Evolutionary conservation across 179 eudicot genomes (phyloP).

Genomic region (Spergularia azorica): DNA sequence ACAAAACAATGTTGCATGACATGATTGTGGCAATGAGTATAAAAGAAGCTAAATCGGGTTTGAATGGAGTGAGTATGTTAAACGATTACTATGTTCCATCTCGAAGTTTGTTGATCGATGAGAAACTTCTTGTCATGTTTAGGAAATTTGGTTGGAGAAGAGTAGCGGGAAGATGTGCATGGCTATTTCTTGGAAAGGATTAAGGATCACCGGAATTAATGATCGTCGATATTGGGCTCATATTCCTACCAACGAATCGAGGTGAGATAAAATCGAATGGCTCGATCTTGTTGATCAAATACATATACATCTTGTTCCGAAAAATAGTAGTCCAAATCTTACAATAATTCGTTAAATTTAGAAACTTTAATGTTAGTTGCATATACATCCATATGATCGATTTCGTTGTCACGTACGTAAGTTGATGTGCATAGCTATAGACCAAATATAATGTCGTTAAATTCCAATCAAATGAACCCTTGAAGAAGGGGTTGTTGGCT

Average conservation of each 20-base stretch:
- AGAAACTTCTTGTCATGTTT: neutral
- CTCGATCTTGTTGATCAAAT: neutral
- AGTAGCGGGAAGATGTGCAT: conserved; percentile 57
- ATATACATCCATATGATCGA: too few species aligned
- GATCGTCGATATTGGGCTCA: conserved; percentile 74
- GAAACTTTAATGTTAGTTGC: too few species aligned
- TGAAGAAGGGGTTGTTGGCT: neutral
- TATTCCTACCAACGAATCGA: conserved; percentile 53
- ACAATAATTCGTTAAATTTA: too few species aligned
- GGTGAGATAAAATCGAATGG: conserved; percentile 32
- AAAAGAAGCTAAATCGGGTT: too few species aligned
- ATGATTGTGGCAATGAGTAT: too few species aligned
- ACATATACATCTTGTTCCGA: neutral
- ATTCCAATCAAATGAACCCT: conserved; percentile 2
- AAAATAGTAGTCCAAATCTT: too few species aligned
- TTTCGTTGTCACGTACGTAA: neutral
- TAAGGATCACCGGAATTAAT: conserved; percentile 67
- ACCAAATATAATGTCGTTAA: neutral
- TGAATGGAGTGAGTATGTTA: too few species aligned
- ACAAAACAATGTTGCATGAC: too few species aligned
- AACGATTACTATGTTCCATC: neutral
- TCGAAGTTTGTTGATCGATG: neutral
- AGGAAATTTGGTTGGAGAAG: conserved; percentile 79
- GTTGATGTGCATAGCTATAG: neutral
- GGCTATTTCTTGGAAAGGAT: conserved; percentile 64